Percentiles rank a stretch among this genome's conserved stretches.
phyloP scores from a whole-genome alignment of 495 filamentous ascomycete species.

The Stereocaulon alpinum region DNA sequence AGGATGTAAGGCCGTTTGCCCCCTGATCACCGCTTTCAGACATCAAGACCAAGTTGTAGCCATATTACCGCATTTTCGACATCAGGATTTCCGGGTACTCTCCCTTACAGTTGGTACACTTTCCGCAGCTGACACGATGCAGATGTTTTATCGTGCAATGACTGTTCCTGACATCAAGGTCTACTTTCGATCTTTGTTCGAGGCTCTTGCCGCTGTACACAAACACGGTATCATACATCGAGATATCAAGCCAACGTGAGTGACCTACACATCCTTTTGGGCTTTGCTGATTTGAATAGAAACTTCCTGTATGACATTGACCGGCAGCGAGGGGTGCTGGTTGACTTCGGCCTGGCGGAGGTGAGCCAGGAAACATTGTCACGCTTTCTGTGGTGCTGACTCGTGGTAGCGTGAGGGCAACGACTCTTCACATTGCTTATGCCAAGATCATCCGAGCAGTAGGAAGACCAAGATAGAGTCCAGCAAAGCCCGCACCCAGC shows the following conservation, averaged over 20 bases:
- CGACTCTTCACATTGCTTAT: slow-evolving; percentile 65
- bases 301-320: slow-evolving; percentile 94
- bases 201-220: slow-evolving; percentile 75
- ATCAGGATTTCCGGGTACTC: slow-evolving; percentile 73
- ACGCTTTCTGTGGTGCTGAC: background rate
- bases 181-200: slow-evolving; percentile 84
- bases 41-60: slow-evolving; percentile 91
- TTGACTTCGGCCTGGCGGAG: slow-evolving; percentile 94
- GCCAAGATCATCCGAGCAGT: slow-evolving; percentile 38
- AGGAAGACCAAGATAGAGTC: slow-evolving; percentile 25
- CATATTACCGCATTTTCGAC: slow-evolving; percentile 87
- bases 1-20: slow-evolving; percentile 74
- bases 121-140: slow-evolving; percentile 5
- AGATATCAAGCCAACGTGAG: slow-evolving; percentile 93
- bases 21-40: slow-evolving; percentile 91
- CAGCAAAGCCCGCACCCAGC: slow-evolving; percentile 29
- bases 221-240: slow-evolving; percentile 76
- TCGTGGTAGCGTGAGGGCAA: slow-evolving; percentile 45
- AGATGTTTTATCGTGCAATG: slow-evolving; percentile 83
- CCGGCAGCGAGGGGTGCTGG: slow-evolving; percentile 73
- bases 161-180: slow-evolving; percentile 70
- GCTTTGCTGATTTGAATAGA: slow-evolving; percentile 22
- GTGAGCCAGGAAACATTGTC: slow-evolving; percentile 9
- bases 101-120: background rate
- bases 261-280: background rate